Base-by-base conservation (phyloP, 129 eudicot genomes). In the Ambrosia artemisiifolia region DNA sequence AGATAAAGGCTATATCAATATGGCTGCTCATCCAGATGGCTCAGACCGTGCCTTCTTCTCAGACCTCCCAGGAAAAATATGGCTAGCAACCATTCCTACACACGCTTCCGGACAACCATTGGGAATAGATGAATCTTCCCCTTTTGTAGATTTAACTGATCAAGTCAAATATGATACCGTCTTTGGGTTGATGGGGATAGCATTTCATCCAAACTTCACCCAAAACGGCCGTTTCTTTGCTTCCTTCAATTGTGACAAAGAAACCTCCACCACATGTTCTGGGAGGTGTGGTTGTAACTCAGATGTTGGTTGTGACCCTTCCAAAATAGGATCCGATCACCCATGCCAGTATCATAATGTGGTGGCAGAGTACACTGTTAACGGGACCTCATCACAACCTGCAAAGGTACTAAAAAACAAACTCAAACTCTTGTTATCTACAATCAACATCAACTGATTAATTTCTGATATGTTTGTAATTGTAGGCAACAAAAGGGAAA, bases 11-110 rank as follows among this genome's bases (percentile, higher is more conserved):
- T 94, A 85, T 46, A 83, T 94, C 70, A 90, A 87, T 43, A 90
- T 94, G 98, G 98, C 76, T 38, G 81, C 96, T 43, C 98, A 94
- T 67, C 96, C 98, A 0, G 98, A 94, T 32, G 96, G 98, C 13
- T 90, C 98, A 7, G 83, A 86, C 64, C 93, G 96, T 0, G 96
- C 86, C 34, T 94, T 94, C 80, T 90, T 94, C 75, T 87, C 95
- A 5, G 82, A 83, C 78, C 82, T 80, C 36, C 84, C 88, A 0
- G 98, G 98, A 11, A 85, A 85, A 67, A 81, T 94, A 38, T 90
- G 96, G 96, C 60, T 90, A 28, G 95, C 91, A 2, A 84, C 75
- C 4, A 67, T 94, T 11, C 98, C 98, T 0, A 79, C 84, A 13
- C 91, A 84, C 11, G 97, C 78, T 54, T 86, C 88, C 0, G 89